Evolutionary conservation across 345 rosid species (phyloP).

Genomic region (Chamaenerion angustifolium): DNA sequence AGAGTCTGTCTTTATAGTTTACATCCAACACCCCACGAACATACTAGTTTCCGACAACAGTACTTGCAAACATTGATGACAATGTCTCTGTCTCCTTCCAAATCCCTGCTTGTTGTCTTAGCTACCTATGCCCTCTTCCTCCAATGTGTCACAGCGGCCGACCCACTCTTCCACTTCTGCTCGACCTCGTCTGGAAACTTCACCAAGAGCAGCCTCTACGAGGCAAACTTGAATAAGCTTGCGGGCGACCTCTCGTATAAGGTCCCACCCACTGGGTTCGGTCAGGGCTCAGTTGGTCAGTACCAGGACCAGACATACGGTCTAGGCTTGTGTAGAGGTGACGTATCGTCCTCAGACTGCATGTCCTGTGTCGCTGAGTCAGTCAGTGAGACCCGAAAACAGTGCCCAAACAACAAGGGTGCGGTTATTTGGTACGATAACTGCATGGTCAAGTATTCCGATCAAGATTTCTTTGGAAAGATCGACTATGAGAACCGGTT

Average conservation of each 20-base stretch:
- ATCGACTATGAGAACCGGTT: slow-evolving; percentile 26
- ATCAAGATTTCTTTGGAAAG: slow-evolving; percentile 23
- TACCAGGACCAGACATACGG: slow-evolving; percentile 15
- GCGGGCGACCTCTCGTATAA: slow-evolving; percentile 7
- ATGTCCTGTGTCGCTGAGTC: slow-evolving; percentile 21
- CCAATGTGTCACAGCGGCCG: slow-evolving; percentile 14
- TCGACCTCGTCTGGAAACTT: slow-evolving; percentile 20
- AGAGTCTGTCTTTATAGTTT: neutral
- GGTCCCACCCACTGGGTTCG: slow-evolving; percentile 21
- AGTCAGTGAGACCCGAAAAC: slow-evolving; percentile 12
- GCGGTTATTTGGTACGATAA: slow-evolving; percentile 36
- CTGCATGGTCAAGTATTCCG: slow-evolving; percentile 25
- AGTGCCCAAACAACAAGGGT: slow-evolving; percentile 22
- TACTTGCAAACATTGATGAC: neutral
- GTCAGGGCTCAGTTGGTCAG: slow-evolving; percentile 9
- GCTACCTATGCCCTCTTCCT: slow-evolving; percentile 15
- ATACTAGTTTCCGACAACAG: no score
- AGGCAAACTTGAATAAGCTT: slow-evolving; percentile 21
- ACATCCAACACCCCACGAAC: neutral
- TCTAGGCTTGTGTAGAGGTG: slow-evolving; percentile 31
- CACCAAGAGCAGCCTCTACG: slow-evolving; percentile 18
- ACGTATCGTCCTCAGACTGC: slow-evolving; percentile 19
- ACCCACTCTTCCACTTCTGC: slow-evolving; percentile 27
- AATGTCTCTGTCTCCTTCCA: slow-evolving; percentile 21
- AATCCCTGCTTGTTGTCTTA: slow-evolving; percentile 3